Evolutionary conservation across 2,329 filamentous ascomycete genomes (phyloP).

Genomic region (Paecilomyces sp.): DNA sequence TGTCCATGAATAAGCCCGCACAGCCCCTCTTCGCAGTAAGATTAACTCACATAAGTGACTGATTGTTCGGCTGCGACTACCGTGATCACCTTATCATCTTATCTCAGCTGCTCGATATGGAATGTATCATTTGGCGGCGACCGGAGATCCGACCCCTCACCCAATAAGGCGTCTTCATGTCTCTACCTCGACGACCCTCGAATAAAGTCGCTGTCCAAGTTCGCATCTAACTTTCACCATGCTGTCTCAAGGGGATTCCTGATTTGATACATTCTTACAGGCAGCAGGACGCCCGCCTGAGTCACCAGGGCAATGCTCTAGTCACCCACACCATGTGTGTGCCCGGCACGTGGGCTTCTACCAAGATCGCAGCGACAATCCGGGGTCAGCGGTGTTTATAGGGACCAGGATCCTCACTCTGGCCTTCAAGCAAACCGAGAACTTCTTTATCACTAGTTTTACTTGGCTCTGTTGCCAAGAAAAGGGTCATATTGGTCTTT

Average conservation of each 20-base stretch:
- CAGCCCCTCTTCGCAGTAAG: neutral
- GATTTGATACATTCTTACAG: conserved; percentile 1
- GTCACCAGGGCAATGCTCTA: conserved; percentile 2
- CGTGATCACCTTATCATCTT: neutral
- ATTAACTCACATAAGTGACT: neutral
- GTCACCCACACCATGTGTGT: conserved; percentile 1
- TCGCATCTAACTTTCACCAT: neutral
- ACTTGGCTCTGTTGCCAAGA: neutral
- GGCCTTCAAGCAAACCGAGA: neutral
- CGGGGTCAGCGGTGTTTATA: neutral
- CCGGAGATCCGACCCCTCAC: neutral
- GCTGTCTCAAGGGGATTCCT: neutral
- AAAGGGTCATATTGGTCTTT: neutral
- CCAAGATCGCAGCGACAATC: neutral
- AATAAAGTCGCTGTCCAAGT: neutral
- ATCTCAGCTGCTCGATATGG: neutral
- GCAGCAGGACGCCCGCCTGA: neutral
- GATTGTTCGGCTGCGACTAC: neutral
- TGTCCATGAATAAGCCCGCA: neutral
- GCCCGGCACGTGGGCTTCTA: conserved; percentile 1
- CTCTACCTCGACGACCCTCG: neutral
- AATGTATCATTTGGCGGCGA: neutral
- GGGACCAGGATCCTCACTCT: neutral
- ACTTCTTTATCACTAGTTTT: neutral
- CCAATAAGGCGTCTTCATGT: neutral